A percentile compares a stretch with the other conserved stretches of the same genome.
These are phyloP conservation scores for Melaleuca alternifolia DNA, from an alignment of 345 rosid species.

Conservation along the genomic window DNA sequence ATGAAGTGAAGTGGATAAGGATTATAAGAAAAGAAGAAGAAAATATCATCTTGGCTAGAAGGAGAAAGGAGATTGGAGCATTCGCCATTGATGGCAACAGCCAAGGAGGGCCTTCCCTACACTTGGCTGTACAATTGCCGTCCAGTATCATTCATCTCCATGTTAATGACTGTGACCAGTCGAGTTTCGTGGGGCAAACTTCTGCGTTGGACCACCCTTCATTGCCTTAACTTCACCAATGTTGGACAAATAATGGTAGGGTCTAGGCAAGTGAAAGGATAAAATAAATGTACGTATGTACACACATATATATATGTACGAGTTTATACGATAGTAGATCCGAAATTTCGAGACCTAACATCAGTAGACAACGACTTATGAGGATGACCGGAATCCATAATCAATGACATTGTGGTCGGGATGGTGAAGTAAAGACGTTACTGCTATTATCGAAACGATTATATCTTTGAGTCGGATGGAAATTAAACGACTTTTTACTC, in stretches of 20 bases:
- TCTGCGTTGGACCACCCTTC: neutral
- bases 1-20: neutral
- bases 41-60: neutral
- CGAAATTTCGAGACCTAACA: neutral
- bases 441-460: neutral
- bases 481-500: no score
- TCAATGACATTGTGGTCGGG: accelerated
- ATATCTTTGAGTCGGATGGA: neutral
- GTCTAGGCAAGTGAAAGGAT: neutral
- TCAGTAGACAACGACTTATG: neutral
- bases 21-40: neutral
- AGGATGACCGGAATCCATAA: accelerated
- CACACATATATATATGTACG: no score
- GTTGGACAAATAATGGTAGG: neutral
- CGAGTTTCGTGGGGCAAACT: neutral
- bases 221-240: neutral
- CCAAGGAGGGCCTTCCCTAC: neutral
- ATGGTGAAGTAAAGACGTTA: neutral
- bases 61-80: neutral
- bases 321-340: no score
- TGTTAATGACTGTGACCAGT: neutral
- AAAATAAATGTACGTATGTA: neutral
- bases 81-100: neutral
- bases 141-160: neutral
- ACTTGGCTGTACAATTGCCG: neutral